phyloP scores from a whole-genome alignment of 148 eudicot species.

The Spergularia bocconei region DNA sequence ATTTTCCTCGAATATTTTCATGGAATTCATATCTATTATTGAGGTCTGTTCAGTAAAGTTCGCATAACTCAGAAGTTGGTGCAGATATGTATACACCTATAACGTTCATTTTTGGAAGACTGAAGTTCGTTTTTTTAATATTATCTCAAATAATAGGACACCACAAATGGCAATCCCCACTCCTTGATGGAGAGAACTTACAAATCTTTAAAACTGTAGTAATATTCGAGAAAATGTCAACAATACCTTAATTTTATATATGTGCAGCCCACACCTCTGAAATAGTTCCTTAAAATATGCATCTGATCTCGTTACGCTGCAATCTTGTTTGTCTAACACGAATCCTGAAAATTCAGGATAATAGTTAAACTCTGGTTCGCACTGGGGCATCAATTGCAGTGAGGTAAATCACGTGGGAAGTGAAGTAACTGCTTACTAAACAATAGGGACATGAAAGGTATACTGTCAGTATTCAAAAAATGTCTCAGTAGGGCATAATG shows the following conservation, averaged over 20 bases:
- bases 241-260: conserved; percentile 67
- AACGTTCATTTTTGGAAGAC: background rate
- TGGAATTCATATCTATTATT: too few species aligned
- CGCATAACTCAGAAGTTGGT: background rate
- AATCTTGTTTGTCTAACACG: conserved; percentile 85
- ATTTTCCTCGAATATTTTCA: too few species aligned
- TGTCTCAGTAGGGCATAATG: background rate
- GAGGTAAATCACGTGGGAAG: background rate
- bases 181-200: background rate
- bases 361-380: background rate
- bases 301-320: conserved; percentile 88
- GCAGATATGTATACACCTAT: background rate
- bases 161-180: background rate
- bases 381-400: background rate
- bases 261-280: conserved; percentile 70
- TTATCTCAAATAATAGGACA: background rate
- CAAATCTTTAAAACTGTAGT: background rate
- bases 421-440: background rate
- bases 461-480: background rate
- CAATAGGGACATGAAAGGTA: background rate
- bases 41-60: too few species aligned
- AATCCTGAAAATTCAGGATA: conserved; percentile 51
- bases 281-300: conserved; percentile 79
- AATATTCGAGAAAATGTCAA: background rate
- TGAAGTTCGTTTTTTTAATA: background rate